Conservation (phyloP, 75 land plant species). For the Pinus taeda region DNA sequence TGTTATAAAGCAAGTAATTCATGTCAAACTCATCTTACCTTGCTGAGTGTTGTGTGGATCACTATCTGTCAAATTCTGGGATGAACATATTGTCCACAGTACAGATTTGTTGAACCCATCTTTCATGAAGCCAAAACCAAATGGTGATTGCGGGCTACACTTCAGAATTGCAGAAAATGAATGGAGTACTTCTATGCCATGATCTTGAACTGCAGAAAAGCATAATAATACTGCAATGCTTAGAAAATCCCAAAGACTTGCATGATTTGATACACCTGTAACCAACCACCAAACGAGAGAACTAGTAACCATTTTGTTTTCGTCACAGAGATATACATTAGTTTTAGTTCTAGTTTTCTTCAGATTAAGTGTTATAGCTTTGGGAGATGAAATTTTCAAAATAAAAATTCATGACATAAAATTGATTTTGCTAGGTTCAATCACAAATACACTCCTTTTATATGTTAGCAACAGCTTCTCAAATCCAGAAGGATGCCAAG, state of each 20-base stretch:
- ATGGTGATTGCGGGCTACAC: slow-evolving; percentile 68
- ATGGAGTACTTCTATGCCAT: slow-evolving; percentile 78
- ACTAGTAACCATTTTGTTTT: not conserved
- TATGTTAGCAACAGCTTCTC: not conserved
- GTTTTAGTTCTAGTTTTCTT: not conserved
- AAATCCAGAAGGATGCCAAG: not conserved
- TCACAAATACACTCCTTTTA: not conserved
- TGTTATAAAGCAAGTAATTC: not conserved
- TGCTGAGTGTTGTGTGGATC: slow-evolving; percentile 31
- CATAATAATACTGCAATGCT: slow-evolving; percentile 70
- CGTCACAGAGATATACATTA: not conserved
- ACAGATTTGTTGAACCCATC: slow-evolving; percentile 74
- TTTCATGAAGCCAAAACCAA: slow-evolving; percentile 80
- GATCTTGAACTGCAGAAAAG: slow-evolving; percentile 83
- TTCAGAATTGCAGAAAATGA: slow-evolving; percentile 82
- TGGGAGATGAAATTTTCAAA: not conserved
- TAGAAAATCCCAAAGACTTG: slow-evolving; percentile 59
- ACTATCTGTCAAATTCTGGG: slow-evolving; percentile 33
- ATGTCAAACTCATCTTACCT: slow-evolving; percentile 33
- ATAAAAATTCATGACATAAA: no score
- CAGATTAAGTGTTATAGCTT: not conserved
- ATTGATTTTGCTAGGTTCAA: not conserved
- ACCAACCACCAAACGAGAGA: not conserved
- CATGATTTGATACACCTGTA: slow-evolving; percentile 70
- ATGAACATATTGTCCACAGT: slow-evolving; percentile 76